A percentile compares a stretch with the other conserved stretches of the same genome.
Conservation (phyloP, 176 grass and related monocot genomes). For the Metroxylon sagu region DNA sequence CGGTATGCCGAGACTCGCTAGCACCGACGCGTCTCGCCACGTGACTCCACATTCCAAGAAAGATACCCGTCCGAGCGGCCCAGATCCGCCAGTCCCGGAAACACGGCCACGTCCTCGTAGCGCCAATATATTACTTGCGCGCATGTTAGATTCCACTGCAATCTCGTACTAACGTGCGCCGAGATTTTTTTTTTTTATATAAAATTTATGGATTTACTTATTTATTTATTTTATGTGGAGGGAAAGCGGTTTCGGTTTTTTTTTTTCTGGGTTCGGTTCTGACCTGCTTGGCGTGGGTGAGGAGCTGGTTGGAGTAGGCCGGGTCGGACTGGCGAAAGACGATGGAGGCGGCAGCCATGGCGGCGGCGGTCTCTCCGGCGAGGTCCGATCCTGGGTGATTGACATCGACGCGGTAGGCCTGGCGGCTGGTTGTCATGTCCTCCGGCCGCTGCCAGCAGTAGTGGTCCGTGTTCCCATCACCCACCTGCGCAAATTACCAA, state of each 20-base stretch:
- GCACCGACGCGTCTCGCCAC: too few species aligned
- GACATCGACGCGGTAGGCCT: slow-evolving; percentile 65
- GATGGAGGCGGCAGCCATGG: slow-evolving; percentile 76
- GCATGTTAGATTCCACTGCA: too few species aligned
- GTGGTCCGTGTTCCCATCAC: slow-evolving; percentile 78
- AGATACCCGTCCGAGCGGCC: too few species aligned
- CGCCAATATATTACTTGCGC: too few species aligned
- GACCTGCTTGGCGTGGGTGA: slow-evolving; percentile 72
- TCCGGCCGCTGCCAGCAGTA: slow-evolving; percentile 86
- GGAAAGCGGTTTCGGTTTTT: neutral
- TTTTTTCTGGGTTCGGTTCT: neutral
- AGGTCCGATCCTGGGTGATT: slow-evolving; percentile 71
- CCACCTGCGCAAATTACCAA: slow-evolving; percentile 37
- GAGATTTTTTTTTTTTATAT: too few species aligned
- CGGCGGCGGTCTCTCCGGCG: slow-evolving; percentile 73
- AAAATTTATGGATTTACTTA: too few species aligned
- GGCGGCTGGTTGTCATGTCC: slow-evolving; percentile 89
- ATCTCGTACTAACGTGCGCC: too few species aligned
- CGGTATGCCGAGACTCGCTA: too few species aligned
- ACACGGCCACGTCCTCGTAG: too few species aligned
- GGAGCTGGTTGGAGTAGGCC: slow-evolving; percentile 39
- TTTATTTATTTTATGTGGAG: too few species aligned
- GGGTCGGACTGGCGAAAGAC: slow-evolving; percentile 60
- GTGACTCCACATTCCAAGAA: too few species aligned
- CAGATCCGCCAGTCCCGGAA: too few species aligned